Percentiles rank a stretch among this genome's conserved stretches.
Evolutionary conservation across 2,329 filamentous ascomycete genomes (phyloP).

Genomic region (Fusarium incarnatum): DNA sequence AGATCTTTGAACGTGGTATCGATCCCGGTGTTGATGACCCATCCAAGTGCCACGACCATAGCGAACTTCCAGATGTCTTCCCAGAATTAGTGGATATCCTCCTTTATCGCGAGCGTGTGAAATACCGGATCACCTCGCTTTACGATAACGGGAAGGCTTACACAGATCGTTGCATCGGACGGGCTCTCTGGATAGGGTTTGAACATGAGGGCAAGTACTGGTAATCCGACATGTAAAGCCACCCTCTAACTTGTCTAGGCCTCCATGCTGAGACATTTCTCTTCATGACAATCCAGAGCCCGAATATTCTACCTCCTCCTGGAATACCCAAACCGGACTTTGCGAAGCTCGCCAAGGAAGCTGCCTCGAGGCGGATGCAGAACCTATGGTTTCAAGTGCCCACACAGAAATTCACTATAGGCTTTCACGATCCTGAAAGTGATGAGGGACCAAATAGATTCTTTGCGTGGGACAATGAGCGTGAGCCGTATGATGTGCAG

Average conservation of each 20-base stretch:
- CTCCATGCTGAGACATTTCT: constrained; percentile 33
- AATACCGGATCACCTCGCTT: constrained; percentile 4
- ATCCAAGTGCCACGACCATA: constrained; percentile 28
- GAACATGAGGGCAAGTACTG: constrained; percentile 22
- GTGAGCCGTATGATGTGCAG: constrained; percentile 14
- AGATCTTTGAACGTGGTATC: constrained; percentile 21
- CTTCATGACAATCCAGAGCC: constrained; percentile 32
- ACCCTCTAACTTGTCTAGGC: background rate
- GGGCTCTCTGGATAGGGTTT: constrained; percentile 34
- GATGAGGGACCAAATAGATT: constrained; percentile 19
- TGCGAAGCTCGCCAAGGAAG: constrained; percentile 17
- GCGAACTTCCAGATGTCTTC: constrained; percentile 27
- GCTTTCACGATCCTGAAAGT: constrained; percentile 14
- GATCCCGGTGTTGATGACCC: constrained; percentile 29
- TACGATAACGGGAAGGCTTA: background rate
- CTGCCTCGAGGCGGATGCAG: background rate
- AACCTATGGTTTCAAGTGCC: constrained; percentile 17
- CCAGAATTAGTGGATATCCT: constrained; percentile 20
- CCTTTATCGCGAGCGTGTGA: constrained; percentile 19
- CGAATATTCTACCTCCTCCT: background rate
- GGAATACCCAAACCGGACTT: constrained; percentile 10
- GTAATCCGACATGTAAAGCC: background rate
- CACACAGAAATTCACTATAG: background rate
- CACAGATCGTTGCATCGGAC: constrained; percentile 7
- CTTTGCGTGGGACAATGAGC: constrained; percentile 37